Evolutionary conservation across 2,329 filamentous ascomycete species (phyloP).

Genomic region (Phialophora verrucosa): DNA sequence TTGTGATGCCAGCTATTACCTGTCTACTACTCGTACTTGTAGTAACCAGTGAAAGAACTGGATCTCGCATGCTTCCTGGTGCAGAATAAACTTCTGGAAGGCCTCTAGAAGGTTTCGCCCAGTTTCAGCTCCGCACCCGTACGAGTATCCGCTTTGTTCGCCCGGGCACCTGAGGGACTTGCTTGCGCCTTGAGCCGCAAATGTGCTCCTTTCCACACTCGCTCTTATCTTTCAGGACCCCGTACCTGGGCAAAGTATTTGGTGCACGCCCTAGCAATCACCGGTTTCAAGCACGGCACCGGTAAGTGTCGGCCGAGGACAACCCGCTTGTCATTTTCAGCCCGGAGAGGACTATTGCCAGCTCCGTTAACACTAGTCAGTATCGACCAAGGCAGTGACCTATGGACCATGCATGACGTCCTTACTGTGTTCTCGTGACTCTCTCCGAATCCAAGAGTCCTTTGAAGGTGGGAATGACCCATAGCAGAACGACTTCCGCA

Average conservation of each 20-base stretch:
- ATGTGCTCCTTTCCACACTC: neutral
- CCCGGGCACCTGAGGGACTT: neutral
- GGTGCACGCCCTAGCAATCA: neutral
- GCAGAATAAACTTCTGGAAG: neutral
- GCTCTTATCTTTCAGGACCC: neutral
- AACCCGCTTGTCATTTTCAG: neutral
- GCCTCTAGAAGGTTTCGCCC: neutral
- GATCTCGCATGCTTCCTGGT: too few species aligned
- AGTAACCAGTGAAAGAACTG: too few species aligned
- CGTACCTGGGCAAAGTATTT: neutral
- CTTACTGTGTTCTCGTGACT: neutral
- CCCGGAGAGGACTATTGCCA: neutral
- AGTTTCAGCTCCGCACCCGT: neutral
- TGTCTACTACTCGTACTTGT: too few species aligned
- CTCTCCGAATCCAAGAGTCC: neutral
- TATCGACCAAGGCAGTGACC: neutral
- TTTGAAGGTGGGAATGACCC: neutral
- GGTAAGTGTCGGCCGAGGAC: neutral
- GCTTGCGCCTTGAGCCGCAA: neutral
- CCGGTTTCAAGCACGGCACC: neutral
- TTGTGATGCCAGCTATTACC: too few species aligned
- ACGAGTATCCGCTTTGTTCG: neutral
- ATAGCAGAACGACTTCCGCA: neutral
- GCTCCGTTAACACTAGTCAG: neutral
- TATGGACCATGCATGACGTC: neutral